Evolutionary conservation across 352 stramenopile species (phyloP).

Genomic region (Phytophthora tentaculata): DNA sequence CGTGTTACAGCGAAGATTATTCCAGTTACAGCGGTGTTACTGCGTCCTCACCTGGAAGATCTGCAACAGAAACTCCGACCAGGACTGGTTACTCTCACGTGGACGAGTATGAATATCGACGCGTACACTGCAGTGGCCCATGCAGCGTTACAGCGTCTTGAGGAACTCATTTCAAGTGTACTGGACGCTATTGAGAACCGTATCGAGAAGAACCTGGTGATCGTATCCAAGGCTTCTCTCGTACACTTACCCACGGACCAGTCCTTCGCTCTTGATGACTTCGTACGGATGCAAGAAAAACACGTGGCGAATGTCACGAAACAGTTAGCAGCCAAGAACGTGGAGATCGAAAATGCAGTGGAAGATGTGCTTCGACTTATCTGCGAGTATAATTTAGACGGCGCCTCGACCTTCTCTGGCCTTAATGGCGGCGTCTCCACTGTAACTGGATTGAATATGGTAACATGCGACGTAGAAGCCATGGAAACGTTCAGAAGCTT

Average conservation of each 20-base stretch:
- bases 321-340: slow-evolving; percentile 79
- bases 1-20: slow-evolving; percentile 79
- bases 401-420: slow-evolving; percentile 5
- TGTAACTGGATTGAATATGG: background rate
- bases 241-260: slow-evolving; percentile 81
- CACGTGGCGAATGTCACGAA: slow-evolving; percentile 68
- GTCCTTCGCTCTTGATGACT: slow-evolving; percentile 88
- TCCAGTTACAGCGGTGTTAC: slow-evolving; percentile 56
- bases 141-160: slow-evolving; percentile 66
- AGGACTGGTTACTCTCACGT: slow-evolving; percentile 87
- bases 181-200: slow-evolving; percentile 86
- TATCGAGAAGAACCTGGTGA: slow-evolving; percentile 86
- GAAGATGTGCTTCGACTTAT: slow-evolving; percentile 80
- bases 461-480: slow-evolving; percentile 43
- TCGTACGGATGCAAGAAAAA: slow-evolving; percentile 84
- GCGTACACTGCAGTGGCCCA: slow-evolving; percentile 77
- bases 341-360: slow-evolving; percentile 88
- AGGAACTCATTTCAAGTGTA: slow-evolving; percentile 85
- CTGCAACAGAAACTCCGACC: slow-evolving; percentile 78
- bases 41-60: slow-evolving; percentile 78
- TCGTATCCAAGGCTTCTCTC: slow-evolving; percentile 80
- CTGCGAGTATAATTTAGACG: slow-evolving; percentile 73
- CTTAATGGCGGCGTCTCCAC: background rate
- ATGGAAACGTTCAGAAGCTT: slow-evolving; percentile 66
- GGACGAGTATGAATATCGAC: slow-evolving; percentile 92